Percentiles rank a stretch among this genome's conserved stretches.
Evolutionary conservation across 768 basidiomycete genomes (phyloP).

Genomic region (Rhizopogon rudus): DNA sequence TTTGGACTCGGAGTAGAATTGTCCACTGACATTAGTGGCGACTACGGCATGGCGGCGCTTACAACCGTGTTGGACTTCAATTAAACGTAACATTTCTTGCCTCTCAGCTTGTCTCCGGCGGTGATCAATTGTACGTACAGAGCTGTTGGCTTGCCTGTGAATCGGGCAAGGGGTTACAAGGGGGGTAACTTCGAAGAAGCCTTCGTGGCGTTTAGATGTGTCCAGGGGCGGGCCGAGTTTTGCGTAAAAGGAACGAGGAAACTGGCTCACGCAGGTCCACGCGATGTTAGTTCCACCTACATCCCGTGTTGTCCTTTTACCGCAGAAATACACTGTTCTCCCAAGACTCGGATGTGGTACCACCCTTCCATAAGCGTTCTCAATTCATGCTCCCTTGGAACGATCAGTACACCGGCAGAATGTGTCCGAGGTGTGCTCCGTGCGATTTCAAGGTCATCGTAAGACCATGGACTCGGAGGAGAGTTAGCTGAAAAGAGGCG

Average conservation of each 20-base stretch:
- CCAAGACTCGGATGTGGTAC: neutral
- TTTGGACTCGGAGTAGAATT: neutral
- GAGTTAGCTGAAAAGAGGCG: neutral
- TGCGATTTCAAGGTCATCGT: neutral
- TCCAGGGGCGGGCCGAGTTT: neutral
- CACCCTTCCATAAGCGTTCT: neutral
- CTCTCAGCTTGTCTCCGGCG: neutral
- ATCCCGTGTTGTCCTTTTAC: too few species aligned
- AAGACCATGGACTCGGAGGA: neutral
- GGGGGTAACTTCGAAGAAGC: neutral
- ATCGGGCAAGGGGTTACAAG: neutral
- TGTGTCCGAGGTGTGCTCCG: neutral
- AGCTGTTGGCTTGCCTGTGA: neutral
- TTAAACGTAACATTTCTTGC: neutral
- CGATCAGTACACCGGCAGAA: neutral
- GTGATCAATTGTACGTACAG: neutral
- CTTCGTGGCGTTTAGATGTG: conserved; percentile 1
- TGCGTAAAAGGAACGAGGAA: neutral
- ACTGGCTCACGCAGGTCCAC: neutral
- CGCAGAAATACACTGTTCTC: neutral
- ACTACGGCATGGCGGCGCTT: neutral
- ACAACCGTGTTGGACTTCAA: neutral
- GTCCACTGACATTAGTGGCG: neutral
- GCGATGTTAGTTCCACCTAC: neutral
- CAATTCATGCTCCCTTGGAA: neutral